phyloP scores from a whole-genome alignment of 345 rosid species.

The Moringa oleifera region DNA sequence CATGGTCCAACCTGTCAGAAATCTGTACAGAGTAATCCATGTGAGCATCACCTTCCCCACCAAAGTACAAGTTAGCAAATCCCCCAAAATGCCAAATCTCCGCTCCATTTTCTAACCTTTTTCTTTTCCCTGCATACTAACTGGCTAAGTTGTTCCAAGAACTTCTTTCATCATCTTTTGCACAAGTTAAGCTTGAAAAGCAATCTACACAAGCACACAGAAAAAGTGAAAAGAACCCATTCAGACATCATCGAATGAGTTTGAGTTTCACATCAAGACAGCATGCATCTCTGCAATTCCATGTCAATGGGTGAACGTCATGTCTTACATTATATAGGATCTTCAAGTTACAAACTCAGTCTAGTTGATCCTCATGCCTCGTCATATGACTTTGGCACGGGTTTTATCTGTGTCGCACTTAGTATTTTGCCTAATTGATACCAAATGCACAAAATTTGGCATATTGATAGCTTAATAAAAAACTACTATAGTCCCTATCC shows the following conservation, averaged over 20 bases:
- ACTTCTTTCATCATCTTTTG: slow-evolving; percentile 6
- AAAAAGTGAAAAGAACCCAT: background rate
- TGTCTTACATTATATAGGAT: background rate
- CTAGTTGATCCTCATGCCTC: no score
- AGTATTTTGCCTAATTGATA: no score
- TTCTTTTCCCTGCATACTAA: no score
- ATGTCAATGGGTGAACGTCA: slow-evolving; percentile 13
- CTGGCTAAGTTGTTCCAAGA: background rate
- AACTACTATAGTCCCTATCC: slow-evolving; percentile 32
- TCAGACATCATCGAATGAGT: background rate
- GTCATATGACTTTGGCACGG: no score
- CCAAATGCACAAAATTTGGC: no score
- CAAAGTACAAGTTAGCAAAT: slow-evolving; percentile 6
- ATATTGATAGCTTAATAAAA: no score
- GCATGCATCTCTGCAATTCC: slow-evolving; percentile 14
- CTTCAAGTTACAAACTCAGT: no score
- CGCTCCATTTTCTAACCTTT: background rate
- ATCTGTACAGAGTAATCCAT: slow-evolving; percentile 25
- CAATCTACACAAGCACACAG: background rate
- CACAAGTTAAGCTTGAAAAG: background rate
- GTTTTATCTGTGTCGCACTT: no score
- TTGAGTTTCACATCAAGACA: slow-evolving; percentile 1
- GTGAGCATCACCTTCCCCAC: slow-evolving; percentile 24
- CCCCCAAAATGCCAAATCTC: slow-evolving; percentile 8
- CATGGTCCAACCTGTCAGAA: slow-evolving; percentile 29